Evolutionary conservation across 768 basidiomycete species (phyloP), one percentile per base, ranked within the genome.

Genomic region (Termitomyces sp.): DNA sequence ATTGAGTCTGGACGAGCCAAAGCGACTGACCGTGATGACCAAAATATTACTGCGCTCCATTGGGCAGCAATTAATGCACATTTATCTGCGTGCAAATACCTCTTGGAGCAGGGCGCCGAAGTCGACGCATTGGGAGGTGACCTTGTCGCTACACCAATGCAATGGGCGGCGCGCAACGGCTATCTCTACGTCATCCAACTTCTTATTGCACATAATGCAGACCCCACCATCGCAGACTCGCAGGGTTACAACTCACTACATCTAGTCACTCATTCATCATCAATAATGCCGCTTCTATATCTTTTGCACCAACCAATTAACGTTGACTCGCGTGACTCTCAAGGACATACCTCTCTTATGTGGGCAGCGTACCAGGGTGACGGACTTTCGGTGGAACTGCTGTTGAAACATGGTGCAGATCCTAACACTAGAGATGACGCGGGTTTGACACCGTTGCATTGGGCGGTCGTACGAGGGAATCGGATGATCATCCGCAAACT

Each of bases 281-380:
- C 87, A 10, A 91, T 98, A 62, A 97, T 98, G 95, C 91, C 97
- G 0, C 72, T 99, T 40, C 77, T 98, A 40, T 95, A 93, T 68
- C 78, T 97, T 28, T 81, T 98, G 6, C 93, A 96, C 69, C 95
- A 98, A 70, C 95, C 95, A 3, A 83, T 99, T 62, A 88, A 86
- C 46, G 89, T 98, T 59, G 97, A 99, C 70, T 88, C 89, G 50
- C 82, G 87, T 43, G 97, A 99, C 71, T 79, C 87, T 1, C 90
- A 93, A 67, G 97, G 97, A 0, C 97, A 98, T 69, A 97, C 96
- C 0, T 82, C 92, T 0, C 80, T 98, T 52, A 97, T 98, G 93
- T 99, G 97, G 97, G 97, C 97, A 5, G 93, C 94, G 9, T 99
- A 98, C 72, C 97, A 99, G 71, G 97, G 97, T 49, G 97, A 99